These are phyloP conservation scores for Aspergillus funiculosus DNA, from an alignment of 495 filamentous ascomycete species.

Conservation along the genomic window DNA sequence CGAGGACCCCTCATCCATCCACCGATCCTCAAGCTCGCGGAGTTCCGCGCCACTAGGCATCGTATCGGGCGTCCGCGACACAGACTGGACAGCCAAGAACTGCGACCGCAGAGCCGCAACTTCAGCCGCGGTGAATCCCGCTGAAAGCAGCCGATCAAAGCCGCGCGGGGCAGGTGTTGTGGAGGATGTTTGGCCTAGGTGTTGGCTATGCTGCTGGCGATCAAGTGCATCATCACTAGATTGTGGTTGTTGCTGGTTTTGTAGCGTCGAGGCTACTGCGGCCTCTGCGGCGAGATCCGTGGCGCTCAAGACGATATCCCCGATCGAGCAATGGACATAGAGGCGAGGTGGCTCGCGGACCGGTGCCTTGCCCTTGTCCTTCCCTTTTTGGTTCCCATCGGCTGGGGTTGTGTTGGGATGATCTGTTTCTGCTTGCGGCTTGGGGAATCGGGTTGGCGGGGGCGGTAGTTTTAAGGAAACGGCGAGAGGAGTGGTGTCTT, in stretches of 20 bases:
- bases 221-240: background rate
- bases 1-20: conserved; percentile 73
- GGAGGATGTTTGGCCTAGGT: conserved; percentile 13
- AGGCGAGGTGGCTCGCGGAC: conserved; percentile 48
- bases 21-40: conserved; percentile 73
- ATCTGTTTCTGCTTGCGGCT: conserved; percentile 8
- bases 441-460: conserved; percentile 37
- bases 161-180: conserved; percentile 66
- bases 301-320: conserved; percentile 55
- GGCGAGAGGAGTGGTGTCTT: conserved; percentile 60
- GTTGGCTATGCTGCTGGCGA: background rate
- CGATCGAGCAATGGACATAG: conserved; percentile 89
- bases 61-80: conserved; percentile 74
- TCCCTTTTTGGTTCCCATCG: conserved; percentile 19
- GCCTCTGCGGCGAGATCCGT: conserved; percentile 67
- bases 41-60: conserved; percentile 64
- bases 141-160: conserved; percentile 77
- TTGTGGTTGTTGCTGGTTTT: conserved; percentile 4
- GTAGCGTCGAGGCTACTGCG: conserved; percentile 35
- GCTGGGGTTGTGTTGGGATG: conserved; percentile 16
- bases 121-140: conserved; percentile 76
- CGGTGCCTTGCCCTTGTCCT: conserved; percentile 53
- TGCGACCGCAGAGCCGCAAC: conserved; percentile 76
- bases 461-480: conserved; percentile 57
- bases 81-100: conserved; percentile 72